Base-by-base conservation (phyloP, 2,329 filamentous ascomycete genomes). In the Botrytis deweyae region DNA sequence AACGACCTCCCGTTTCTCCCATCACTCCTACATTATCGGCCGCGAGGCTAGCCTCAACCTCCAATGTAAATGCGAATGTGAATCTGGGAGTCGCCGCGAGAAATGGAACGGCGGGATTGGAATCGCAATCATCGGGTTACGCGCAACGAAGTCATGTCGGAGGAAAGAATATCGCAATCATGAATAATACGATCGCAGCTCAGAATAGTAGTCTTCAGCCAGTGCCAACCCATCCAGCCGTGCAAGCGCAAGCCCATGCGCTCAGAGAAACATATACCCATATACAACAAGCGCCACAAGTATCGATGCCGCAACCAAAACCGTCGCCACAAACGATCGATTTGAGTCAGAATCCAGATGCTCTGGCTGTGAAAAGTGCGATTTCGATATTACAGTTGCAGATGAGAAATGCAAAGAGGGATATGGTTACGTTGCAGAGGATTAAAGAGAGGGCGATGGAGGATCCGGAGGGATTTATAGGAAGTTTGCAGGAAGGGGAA, bases 371-470 rank as follows among this genome's bases (percentile, higher is more conserved):
- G 74, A 91, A 92, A 77, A 93, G 92, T 40, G 93, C 95, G 64
- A 94, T 98, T 75, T 92, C 93, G 14, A 90, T 97, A 70, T 86
- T 98, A 65, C 94, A 97, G 83, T 87, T 97, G 77, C 95, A 98
- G 84, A 91, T 91, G 76, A 90, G 91, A 80, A 92, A 92, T 81
- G 93, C 93, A 59, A 85, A 90, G 68, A 88, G 88, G 65, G 95
- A 98, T 83, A 90, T 98, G 70, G 87, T 88, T 77, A 84, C 88
- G 0, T 86, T 98, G 49, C 88, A 90, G 77, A 85, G 86, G 73
- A 88, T 93, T 79, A 95, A 94, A 82, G 85, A 88, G 29, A 89
- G 89, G 5, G 94, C 94, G 9, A 83, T 93, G 1, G 86, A 86
- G 12, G 87, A 95, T 76, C 94, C 95, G 0, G 86, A 90, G 65